These are phyloP conservation scores for Ochromonas danica DNA, from an alignment of 108 stramenopile species.

Conservation along the genomic window DNA sequence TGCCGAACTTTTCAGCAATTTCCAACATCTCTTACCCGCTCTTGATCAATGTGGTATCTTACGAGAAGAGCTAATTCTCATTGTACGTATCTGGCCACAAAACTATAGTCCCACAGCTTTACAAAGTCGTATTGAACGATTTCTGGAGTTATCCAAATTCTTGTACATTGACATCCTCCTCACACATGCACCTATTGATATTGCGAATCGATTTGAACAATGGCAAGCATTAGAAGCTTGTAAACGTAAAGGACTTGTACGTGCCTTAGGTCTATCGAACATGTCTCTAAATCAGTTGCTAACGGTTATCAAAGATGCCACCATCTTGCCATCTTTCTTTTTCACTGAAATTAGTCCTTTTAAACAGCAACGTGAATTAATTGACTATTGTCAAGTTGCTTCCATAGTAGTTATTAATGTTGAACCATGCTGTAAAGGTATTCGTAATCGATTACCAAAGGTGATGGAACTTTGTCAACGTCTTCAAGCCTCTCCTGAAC, in stretches of 20 bases:
- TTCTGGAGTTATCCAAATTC: not conserved
- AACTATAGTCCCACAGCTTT: not conserved
- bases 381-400: not conserved
- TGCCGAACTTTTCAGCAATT: not conserved
- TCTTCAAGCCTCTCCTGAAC: not conserved
- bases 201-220: not conserved
- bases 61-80: not conserved
- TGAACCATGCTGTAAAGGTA: not conserved
- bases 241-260: not conserved
- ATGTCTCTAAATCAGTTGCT: not conserved
- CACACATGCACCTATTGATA: not conserved
- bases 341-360: not conserved
- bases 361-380: not conserved
- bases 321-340: not conserved
- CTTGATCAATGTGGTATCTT: not conserved
- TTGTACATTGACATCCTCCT: not conserved
- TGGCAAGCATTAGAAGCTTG: not conserved
- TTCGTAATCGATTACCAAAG: not conserved
- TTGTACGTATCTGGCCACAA: not conserved
- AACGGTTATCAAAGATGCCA: not conserved
- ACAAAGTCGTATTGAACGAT: not conserved
- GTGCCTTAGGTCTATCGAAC: not conserved
- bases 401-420: not conserved
- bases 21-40: not conserved
- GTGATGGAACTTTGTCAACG: not conserved